Base-by-base conservation (phyloP, 352 stramenopile genomes). In the Pythium angustatum region DNA sequence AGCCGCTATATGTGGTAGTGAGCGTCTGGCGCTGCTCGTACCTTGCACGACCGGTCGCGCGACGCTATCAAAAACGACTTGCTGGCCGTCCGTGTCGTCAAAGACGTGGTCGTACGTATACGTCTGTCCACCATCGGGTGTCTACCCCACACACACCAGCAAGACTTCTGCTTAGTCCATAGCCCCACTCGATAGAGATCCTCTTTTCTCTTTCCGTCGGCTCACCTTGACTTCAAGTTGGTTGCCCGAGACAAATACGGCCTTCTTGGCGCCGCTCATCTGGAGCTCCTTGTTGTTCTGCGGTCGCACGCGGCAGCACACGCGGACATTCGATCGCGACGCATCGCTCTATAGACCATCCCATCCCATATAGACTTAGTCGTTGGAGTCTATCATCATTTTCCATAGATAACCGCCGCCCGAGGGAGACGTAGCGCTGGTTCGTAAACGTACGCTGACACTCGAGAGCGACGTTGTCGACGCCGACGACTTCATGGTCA, bases 71-170 rank as follows among this genome's bases (percentile, higher is more conserved):
- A 98, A 98, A 11, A 98, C 85, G 15, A 85, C 77, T 57, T 91
- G 72, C 71, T 98, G 92, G 59, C 81, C 78, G 22, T 86, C 76
- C 14, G 81, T 67, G n/a, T 93, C 78, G 19, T 77, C 78, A 68
- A 98, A 98, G 1, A 97, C 90, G 31, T 85, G 72, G 70, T 98
- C 92, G 71, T 97, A 98, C 41, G 80, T 94, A 65, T 93, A 96
- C 48, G 83, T 89, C 45, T 93, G 82, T n/a, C 28, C 55, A 14
- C 81, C 84, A 28, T 88, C 82, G 53, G 70, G 77, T 0, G 74
- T 71, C 77, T 89, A 45, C 15, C 11, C 30, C 41, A 61, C 5
- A 14, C 34, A 27, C 8, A 45, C 17, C 28, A 21, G 22, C 19
- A 15, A 21, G 30, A 34, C 9, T 22, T 21, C n/a, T 10, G 8